These are phyloP conservation scores for Colletotrichum gloeosporioides DNA, from an alignment of 2,329 filamentous ascomycete genomes.

Conservation along the genomic window DNA sequence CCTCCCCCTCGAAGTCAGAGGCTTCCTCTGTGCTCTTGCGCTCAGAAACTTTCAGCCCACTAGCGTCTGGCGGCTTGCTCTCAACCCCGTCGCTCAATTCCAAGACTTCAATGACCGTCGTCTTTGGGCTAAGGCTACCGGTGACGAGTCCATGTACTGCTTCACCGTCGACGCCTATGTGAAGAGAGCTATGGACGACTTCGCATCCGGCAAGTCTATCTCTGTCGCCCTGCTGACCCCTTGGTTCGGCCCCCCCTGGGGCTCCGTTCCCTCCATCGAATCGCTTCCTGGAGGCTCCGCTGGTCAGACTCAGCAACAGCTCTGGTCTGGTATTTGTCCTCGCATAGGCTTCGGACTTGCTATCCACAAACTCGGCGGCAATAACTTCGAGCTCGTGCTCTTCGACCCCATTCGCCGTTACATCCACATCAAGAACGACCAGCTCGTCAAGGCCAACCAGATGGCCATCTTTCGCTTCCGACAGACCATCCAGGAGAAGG, in stretches of 20 bases:
- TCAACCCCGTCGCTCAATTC: background rate
- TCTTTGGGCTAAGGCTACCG: fast-evolving
- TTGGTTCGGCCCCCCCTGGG: background rate
- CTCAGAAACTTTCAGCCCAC: background rate
- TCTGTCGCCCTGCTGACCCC: background rate
- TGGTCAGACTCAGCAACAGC: background rate
- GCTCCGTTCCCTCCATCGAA: background rate
- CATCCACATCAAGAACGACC: background rate
- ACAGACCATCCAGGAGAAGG: background rate
- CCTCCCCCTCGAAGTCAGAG: fast-evolving
- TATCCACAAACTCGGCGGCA: background rate
- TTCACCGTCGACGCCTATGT: background rate
- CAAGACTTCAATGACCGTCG: fast-evolving
- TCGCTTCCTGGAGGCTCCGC: background rate
- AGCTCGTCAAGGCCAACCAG: background rate
- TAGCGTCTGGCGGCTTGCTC: background rate
- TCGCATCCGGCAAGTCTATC: background rate
- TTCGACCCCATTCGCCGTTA: background rate
- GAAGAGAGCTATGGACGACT: too few species aligned
- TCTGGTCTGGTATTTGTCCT: background rate
- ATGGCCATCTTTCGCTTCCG: background rate
- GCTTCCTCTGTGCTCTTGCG: background rate
- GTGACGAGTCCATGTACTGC: background rate
- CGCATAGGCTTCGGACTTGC: background rate
- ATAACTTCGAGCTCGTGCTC: background rate